Conservation (phyloP, 805 yeast species). For the Saccharomyces jurei region DNA sequence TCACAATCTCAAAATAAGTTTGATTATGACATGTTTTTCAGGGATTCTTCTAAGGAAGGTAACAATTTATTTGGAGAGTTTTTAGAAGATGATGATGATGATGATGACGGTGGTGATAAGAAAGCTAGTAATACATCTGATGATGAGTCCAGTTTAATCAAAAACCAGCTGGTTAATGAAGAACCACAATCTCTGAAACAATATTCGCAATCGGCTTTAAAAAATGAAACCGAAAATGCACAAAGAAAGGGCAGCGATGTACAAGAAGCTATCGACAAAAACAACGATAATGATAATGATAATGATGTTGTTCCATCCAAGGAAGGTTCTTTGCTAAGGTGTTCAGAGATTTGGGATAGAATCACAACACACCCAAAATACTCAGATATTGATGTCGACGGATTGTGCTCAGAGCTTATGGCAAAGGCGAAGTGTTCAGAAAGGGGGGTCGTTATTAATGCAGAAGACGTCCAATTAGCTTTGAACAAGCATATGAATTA, state of each 20-base stretch:
- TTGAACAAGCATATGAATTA: constrained; percentile 19
- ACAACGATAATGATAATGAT: constrained; percentile 23
- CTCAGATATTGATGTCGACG: constrained; percentile 89
- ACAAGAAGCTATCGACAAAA: neutral
- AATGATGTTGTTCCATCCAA: constrained; percentile 61
- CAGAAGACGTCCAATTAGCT: constrained; percentile 64
- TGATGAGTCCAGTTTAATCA: neutral
- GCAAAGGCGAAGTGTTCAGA: constrained; percentile 93
- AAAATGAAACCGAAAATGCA: constrained; percentile 1
- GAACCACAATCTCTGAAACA: constrained; percentile 4
- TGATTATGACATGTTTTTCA: constrained; percentile 11
- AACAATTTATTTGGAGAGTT: constrained; percentile 4
- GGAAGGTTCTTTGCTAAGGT: constrained; percentile 51
- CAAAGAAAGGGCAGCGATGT: neutral
- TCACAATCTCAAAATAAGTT: neutral
- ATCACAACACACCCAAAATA: constrained; percentile 90
- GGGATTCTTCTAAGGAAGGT: constrained; percentile 7
- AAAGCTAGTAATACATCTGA: neutral
- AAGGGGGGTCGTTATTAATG: constrained; percentile 79
- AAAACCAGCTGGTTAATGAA: constrained; percentile 11
- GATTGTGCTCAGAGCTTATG: constrained; percentile 82
- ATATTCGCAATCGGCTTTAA: neutral
- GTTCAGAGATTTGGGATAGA: constrained; percentile 95
- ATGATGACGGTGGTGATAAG: constrained; percentile 9
- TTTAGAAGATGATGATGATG: constrained; percentile 2